Evolutionary conservation across 163 green algal genomes (phyloP), one percentile per base, ranked within the genome.

Genomic region (Chlamydomonas reinhardtii): DNA sequence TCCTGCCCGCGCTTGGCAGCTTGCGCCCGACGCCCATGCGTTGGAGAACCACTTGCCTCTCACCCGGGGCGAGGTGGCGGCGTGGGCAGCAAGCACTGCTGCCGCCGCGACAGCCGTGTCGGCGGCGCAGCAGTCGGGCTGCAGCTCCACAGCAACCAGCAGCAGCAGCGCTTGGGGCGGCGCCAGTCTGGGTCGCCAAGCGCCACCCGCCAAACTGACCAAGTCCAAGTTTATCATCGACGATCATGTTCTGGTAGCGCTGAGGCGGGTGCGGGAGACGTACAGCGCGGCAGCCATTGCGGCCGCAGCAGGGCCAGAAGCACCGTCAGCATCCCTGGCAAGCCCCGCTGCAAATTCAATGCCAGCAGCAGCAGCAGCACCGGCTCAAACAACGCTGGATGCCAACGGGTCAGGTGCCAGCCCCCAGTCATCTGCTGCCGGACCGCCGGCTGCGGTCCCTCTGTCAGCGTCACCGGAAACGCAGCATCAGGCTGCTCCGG

Each of bases 171-270:
- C 56, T 1, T 77, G 71, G 64, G 62, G 24, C 62, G 76, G 65
- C 73, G 32, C 2, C 24, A 31, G 34, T 25, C 48, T 85, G 29
- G 43, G 88, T 56, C 25, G 56, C 35, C 74, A 81, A 70, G 68
- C 54, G 16, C 74, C 73, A 8, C 82, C 76, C 6, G 32, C 66
- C 8, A 43, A 61, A 54, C 80, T 89, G 15, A 86, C 62, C 2
- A 83, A 91, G 52, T 83, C 68, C 68, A 91, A 93, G 74, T 72
- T 86, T 20, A 19, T 90, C 35, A 27, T 69, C 2, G 82, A 90
- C 37, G 87, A 91, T 69, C 14, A 70, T 4, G 75, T 90, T 62
- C 66, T 91, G 39, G 56, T 83, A 29, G 62, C 78, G 65, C 83
- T 87, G 39, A n/a, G 81, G 48, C 32, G 69, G 32, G 69, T 37